Conservation (phyloP, 345 rosid species). For the Cardamine chenopodiifolia region DNA sequence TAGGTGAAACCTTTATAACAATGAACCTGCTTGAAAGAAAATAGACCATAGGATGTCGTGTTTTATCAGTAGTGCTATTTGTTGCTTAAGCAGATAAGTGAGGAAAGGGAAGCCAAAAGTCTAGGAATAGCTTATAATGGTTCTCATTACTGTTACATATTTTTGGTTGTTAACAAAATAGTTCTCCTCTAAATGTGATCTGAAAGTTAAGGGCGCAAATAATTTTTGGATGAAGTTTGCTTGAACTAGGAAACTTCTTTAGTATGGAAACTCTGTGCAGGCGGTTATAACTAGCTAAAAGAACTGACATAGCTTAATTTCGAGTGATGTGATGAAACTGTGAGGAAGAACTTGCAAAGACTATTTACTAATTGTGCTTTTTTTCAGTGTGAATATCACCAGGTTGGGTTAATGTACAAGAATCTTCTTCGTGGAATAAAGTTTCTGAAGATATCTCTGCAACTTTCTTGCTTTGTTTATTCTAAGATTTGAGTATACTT, state of each 20-base stretch:
- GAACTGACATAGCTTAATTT: conserved; percentile 8
- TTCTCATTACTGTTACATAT: neutral
- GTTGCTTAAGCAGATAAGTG: conserved; percentile 15
- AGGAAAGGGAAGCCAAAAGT: neutral
- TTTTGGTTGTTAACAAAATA: neutral
- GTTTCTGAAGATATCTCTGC: conserved; percentile 19
- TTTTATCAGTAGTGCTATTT: conserved; percentile 9
- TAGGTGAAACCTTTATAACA: neutral
- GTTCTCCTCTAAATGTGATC: neutral
- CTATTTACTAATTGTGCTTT: neutral
- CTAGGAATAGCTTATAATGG: conserved; percentile 6
- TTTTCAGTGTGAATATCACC: conserved; percentile 53
- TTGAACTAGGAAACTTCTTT: conserved; percentile 3
- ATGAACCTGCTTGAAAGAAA: conserved; percentile 9
- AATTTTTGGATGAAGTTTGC: neutral
- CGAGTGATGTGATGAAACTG: neutral
- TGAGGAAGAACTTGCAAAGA: neutral
- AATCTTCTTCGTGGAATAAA: conserved; percentile 23
- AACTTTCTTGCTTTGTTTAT: neutral
- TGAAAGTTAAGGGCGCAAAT: neutral
- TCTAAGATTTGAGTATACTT: neutral
- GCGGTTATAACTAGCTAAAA: neutral
- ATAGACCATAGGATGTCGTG: neutral
- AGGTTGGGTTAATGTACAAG: conserved; percentile 37
- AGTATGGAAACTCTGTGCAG: neutral